Evolutionary conservation across 1,139 yeast species (phyloP).

Genomic region (Nakaseomyces delphensis): DNA sequence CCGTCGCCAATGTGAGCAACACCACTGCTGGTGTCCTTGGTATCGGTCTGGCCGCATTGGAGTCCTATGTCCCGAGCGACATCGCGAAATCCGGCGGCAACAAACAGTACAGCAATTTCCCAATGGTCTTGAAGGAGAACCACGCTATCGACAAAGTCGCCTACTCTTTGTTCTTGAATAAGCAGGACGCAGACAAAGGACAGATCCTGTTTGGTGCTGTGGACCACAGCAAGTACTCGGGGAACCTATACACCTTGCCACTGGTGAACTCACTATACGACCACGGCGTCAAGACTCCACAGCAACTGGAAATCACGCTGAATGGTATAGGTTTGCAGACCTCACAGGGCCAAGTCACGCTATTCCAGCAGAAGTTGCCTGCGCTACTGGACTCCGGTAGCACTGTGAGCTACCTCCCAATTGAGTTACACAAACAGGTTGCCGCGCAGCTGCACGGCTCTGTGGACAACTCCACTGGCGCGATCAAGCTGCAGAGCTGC

Average conservation of each 20-base stretch:
- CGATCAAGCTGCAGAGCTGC: slow-evolving; percentile 20
- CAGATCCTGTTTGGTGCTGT: slow-evolving; percentile 50
- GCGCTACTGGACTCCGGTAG: slow-evolving; percentile 65
- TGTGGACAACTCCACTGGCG: slow-evolving; percentile 31
- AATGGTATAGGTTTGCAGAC: slow-evolving; percentile 34
- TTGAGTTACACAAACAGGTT: slow-evolving; percentile 32
- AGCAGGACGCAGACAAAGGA: slow-evolving; percentile 34
- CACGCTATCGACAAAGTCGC: slow-evolving; percentile 45
- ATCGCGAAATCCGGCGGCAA: not conserved
- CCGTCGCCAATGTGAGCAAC: slow-evolving; percentile 2
- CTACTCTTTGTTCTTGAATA: slow-evolving; percentile 47
- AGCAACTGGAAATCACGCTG: slow-evolving; percentile 41
- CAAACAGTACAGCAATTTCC: slow-evolving; percentile 30
- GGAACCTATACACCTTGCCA: slow-evolving; percentile 40
- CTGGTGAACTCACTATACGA: slow-evolving; percentile 34
- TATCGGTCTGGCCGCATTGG: slow-evolving; percentile 1
- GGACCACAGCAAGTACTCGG: slow-evolving; percentile 45
- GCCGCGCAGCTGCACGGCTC: slow-evolving; percentile 35
- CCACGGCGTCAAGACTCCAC: slow-evolving; percentile 28
- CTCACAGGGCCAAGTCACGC: slow-evolving; percentile 23
- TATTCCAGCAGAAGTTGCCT: slow-evolving; percentile 26
- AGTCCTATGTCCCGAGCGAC: not conserved
- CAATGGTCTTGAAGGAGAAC: slow-evolving; percentile 41
- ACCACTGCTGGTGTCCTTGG: slow-evolving; percentile 3
- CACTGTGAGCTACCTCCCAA: slow-evolving; percentile 48